phyloP scores from a whole-genome alignment of 257 asterid genomes.

The Salvia rosmarinus region DNA sequence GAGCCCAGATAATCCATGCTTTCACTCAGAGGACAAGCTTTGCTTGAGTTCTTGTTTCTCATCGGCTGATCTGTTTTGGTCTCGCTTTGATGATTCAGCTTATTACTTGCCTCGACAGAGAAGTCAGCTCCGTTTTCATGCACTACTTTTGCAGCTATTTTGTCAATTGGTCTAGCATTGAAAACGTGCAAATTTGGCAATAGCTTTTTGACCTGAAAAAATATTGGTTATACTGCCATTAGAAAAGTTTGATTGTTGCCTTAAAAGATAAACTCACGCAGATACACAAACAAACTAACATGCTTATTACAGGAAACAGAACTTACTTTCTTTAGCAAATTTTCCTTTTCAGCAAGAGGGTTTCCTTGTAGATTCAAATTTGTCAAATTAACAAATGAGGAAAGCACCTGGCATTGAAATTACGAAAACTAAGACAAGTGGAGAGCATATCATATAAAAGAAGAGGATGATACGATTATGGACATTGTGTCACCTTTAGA shows the following conservation, averaged over 20 bases:
- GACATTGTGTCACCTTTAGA: slow-evolving; percentile 60
- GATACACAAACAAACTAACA: background rate
- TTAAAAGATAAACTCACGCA: background rate
- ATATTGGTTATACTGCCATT: slow-evolving; percentile 22
- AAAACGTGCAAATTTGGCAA: slow-evolving; percentile 67
- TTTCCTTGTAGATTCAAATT: slow-evolving; percentile 89
- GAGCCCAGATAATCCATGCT: slow-evolving; percentile 33
- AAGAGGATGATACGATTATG: slow-evolving; percentile 13
- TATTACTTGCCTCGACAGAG: slow-evolving; percentile 29
- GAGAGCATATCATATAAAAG: slow-evolving; percentile 7
- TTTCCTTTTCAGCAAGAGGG: slow-evolving; percentile 76
- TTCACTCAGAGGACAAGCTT: slow-evolving; percentile 25
- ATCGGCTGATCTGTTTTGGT: slow-evolving; percentile 15
- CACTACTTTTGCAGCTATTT: slow-evolving; percentile 45
- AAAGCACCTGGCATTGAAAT: slow-evolving; percentile 59
- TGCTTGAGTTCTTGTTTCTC: slow-evolving; percentile 37
- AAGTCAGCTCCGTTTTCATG: slow-evolving; percentile 35
- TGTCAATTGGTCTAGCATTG: slow-evolving; percentile 65
- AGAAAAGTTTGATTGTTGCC: slow-evolving; percentile 19
- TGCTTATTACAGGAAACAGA: slow-evolving; percentile 13
- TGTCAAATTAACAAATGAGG: slow-evolving; percentile 66
- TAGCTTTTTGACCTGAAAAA: slow-evolving; percentile 69
- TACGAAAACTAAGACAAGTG: slow-evolving; percentile 28
- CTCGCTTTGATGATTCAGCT: slow-evolving; percentile 23
- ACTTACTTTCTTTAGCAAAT: slow-evolving; percentile 65